A percentile compares a stretch with the other conserved stretches of the same genome.
These are phyloP conservation scores for Stropharia rugosoannulata DNA, from an alignment of 768 basidiomycete species.

Conservation along the genomic window DNA sequence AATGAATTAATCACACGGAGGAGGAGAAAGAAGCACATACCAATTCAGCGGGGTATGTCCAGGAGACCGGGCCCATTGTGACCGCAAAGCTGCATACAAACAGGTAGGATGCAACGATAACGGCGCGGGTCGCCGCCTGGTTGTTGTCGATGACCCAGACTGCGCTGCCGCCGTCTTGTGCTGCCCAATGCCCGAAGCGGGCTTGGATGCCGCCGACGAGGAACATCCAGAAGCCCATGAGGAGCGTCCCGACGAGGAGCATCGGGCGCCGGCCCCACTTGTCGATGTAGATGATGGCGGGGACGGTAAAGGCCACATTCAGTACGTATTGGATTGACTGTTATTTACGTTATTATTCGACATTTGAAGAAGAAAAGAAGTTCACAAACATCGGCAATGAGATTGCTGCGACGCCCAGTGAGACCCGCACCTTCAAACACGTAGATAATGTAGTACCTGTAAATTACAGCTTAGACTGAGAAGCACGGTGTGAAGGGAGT, in stretches of 20 bases:
- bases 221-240: constrained; percentile 78
- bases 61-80: constrained; percentile 77
- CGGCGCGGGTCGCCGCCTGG: constrained; percentile 56
- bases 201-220: constrained; percentile 78
- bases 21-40: constrained; percentile 19
- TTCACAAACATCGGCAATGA: constrained; percentile 55
- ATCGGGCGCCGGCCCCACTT: constrained; percentile 80
- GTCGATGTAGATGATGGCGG: constrained; percentile 66
- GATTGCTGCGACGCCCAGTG: constrained; percentile 69
- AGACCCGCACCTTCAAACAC: constrained; percentile 79
- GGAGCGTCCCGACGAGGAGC: constrained; percentile 58
- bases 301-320: constrained; percentile 44
- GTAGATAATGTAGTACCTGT: constrained; percentile 62
- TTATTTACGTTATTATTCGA: constrained; percentile 13
- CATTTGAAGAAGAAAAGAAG: background rate
- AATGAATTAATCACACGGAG: background rate
- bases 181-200: constrained; percentile 62
- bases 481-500: background rate
- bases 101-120: constrained; percentile 78
- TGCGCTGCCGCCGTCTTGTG: constrained; percentile 25
- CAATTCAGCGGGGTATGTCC: constrained; percentile 72
- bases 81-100: constrained; percentile 75
- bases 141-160: constrained; percentile 59
- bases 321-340: constrained; percentile 68
- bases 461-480: background rate